Percentiles rank a stretch among this genome's conserved stretches.
Evolutionary conservation across 164 flowering plant species (phyloP).

Genomic region (Aristolochia contorta): DNA sequence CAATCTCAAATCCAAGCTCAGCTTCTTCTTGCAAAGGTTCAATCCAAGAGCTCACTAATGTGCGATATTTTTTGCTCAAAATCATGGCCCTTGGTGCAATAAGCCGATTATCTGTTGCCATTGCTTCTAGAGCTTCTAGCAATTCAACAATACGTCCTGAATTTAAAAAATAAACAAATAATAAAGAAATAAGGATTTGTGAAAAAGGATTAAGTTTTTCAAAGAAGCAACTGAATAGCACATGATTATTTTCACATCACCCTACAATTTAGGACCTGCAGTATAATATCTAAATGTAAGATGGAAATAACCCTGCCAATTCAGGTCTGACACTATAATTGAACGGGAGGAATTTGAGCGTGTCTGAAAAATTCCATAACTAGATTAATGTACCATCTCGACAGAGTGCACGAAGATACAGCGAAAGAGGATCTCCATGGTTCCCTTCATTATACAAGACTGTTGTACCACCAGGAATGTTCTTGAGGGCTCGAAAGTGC

Average conservation of each 20-base stretch:
- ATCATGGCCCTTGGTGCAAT: slow-evolving; percentile 97
- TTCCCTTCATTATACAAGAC: slow-evolving; percentile 68
- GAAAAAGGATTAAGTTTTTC: too few species aligned
- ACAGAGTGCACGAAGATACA: slow-evolving; percentile 89
- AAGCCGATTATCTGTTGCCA: slow-evolving; percentile 80
- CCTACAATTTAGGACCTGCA: background rate
- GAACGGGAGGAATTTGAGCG: background rate
- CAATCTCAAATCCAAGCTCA: slow-evolving; percentile 90
- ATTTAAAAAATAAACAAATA: slow-evolving; percentile 11
- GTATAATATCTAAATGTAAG: background rate
- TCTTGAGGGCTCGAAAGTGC: slow-evolving; percentile 87
- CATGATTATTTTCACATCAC: too few species aligned
- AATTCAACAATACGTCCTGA: slow-evolving; percentile 83
- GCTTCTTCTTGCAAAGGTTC: slow-evolving; percentile 98
- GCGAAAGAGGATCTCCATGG: slow-evolving; percentile 90
- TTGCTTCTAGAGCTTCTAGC: slow-evolving; percentile 86
- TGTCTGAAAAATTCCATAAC: too few species aligned
- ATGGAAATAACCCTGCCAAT: background rate
- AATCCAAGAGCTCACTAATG: slow-evolving; percentile 97
- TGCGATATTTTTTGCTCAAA: slow-evolving; percentile 82
- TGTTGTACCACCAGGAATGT: slow-evolving; percentile 65
- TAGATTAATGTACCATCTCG: slow-evolving; percentile 53
- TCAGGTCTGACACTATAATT: background rate
- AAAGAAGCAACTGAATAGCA: too few species aligned
- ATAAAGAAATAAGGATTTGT: background rate